phyloP scores from a whole-genome alignment of 306 rosid genomes.

The Fragaria ananassa region DNA sequence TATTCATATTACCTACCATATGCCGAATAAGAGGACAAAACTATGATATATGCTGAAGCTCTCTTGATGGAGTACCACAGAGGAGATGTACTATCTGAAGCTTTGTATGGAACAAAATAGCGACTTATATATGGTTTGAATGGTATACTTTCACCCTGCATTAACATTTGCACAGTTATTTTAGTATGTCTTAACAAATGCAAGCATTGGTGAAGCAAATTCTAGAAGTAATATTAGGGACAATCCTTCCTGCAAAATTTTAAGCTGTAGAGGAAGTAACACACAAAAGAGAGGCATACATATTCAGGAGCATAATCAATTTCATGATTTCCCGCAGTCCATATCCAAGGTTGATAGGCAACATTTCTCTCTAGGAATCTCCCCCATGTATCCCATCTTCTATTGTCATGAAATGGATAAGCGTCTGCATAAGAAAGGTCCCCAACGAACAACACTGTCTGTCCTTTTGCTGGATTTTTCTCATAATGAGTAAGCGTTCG shows the following conservation, averaged over 20 bases:
- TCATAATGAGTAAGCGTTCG: slow-evolving; percentile 62
- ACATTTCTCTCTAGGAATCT: slow-evolving; percentile 61
- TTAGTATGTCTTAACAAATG: neutral
- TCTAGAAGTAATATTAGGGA: neutral
- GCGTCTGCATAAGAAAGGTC: slow-evolving; percentile 74
- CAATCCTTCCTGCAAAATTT: neutral
- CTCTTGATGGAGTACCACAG: slow-evolving; percentile 89
- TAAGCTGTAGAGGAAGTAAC: neutral
- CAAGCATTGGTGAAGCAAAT: neutral
- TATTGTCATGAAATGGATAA: slow-evolving; percentile 62
- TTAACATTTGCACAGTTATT: slow-evolving; percentile 5
- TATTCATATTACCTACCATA: slow-evolving; percentile 45
- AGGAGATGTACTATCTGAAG: slow-evolving; percentile 56
- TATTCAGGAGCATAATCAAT: slow-evolving; percentile 39
- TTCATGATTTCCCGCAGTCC: slow-evolving; percentile 61
- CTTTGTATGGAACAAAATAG: slow-evolving; percentile 55
- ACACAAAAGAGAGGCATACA: slow-evolving; percentile 23
- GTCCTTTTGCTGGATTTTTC: slow-evolving; percentile 43
- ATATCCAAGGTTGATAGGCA: slow-evolving; percentile 84
- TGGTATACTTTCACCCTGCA: slow-evolving; percentile 65
- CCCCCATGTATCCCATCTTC: slow-evolving; percentile 81
- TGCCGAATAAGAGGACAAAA: slow-evolving; percentile 76
- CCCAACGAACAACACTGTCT: slow-evolving; percentile 48
- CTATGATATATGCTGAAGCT: slow-evolving; percentile 83
- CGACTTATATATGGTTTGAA: slow-evolving; percentile 62